phyloP scores from a whole-genome alignment of 768 basidiomycete species.

The Boletus rubroflammeus region DNA sequence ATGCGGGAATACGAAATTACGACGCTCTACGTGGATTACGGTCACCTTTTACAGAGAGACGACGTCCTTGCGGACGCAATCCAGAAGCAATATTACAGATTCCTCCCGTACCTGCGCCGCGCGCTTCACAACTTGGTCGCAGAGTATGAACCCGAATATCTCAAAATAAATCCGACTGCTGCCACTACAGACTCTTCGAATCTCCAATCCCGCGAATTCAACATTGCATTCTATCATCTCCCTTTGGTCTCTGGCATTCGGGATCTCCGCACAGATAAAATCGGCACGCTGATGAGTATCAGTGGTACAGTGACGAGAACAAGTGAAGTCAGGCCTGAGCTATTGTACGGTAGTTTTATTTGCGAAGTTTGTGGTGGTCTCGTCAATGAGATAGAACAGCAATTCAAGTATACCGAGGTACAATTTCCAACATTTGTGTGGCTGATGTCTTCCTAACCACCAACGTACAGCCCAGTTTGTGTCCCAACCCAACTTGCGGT shows the following conservation, averaged over 20 bases:
- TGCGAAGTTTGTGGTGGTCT: constrained; percentile 86
- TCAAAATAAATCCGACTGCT: constrained; percentile 91
- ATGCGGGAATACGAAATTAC: constrained; percentile 95
- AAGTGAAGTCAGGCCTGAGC: constrained; percentile 93
- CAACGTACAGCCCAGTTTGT: constrained; percentile 70
- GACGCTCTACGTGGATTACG: constrained; percentile 95
- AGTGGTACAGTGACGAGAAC: constrained; percentile 97
- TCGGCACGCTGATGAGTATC: constrained; percentile 92
- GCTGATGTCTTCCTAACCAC: constrained; percentile 7
- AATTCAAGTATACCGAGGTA: constrained; percentile 99
- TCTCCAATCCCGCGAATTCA: constrained; percentile 89
- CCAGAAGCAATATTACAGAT: constrained; percentile 93
- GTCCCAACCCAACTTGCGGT: constrained; percentile 91
- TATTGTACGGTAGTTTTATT: constrained; percentile 89
- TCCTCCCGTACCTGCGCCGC: constrained; percentile 89
- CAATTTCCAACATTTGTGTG: not conserved
- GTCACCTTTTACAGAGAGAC: constrained; percentile 84
- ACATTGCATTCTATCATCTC: constrained; percentile 91
- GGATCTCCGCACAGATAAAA: constrained; percentile 87
- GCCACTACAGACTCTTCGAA: constrained; percentile 83
- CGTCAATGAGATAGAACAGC: constrained; percentile 93
- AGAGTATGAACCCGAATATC: constrained; percentile 87
- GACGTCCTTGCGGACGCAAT: constrained; percentile 94
- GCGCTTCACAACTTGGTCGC: constrained; percentile 88
- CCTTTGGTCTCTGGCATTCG: constrained; percentile 94